Evolutionary conservation across 2,329 filamentous ascomycete genomes (phyloP).

Genomic region (Fusarium papillatum): DNA sequence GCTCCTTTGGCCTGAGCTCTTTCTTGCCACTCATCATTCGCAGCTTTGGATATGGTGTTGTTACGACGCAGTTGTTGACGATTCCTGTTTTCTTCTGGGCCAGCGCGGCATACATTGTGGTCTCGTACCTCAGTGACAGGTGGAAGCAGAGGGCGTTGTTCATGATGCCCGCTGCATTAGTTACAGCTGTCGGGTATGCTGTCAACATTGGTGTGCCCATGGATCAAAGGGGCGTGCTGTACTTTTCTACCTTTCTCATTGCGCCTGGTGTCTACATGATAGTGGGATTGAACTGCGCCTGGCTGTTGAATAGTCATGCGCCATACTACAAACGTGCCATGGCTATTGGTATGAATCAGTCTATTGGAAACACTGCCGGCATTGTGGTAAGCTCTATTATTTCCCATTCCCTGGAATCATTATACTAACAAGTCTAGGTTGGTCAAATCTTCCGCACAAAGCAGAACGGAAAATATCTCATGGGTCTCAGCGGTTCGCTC

Average conservation of each 20-base stretch:
- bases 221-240: not conserved
- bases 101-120: not conserved
- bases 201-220: not conserved
- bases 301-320: not conserved
- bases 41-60: conserved; percentile 5
- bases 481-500: not conserved
- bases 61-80: not conserved
- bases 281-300: not conserved
- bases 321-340: not conserved
- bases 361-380: not conserved
- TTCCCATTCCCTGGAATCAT: not conserved
- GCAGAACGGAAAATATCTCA: not conserved
- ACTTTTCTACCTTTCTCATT: not conserved
- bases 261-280: not conserved
- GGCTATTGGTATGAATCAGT: not conserved
- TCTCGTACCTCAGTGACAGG: not conserved
- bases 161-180: not conserved
- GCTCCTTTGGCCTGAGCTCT: conserved; percentile 17
- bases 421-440: not conserved
- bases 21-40: conserved; percentile 26
- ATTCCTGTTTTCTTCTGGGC: not conserved
- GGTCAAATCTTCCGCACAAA: not conserved
- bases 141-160: not conserved
- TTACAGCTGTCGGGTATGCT: not conserved
- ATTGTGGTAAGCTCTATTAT: not conserved